These are phyloP conservation scores for Zelonia costaricensis DNA, from an alignment of 208 protist genomes.

Conservation along the genomic window DNA sequence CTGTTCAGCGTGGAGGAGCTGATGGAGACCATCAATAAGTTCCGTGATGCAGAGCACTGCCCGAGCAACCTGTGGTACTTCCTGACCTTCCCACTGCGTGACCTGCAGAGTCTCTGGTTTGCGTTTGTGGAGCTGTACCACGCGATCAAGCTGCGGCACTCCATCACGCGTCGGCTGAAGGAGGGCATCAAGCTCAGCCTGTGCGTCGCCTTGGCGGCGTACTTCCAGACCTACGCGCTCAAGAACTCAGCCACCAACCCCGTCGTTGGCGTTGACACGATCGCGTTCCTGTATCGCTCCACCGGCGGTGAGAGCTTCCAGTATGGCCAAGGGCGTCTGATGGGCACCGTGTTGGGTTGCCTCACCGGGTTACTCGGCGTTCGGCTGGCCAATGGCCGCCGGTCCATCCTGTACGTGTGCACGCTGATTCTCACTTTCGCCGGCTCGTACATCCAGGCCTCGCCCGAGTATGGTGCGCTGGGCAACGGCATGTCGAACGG, in stretches of 20 bases:
- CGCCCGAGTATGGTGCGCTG: conserved; percentile 55
- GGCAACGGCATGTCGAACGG: conserved; percentile 80
- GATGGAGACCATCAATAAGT: conserved; percentile 58
- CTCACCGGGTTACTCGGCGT: conserved; percentile 67
- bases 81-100: conserved; percentile 45
- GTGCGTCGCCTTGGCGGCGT: conserved; percentile 63
- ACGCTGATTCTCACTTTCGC: conserved; percentile 68
- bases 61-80: conserved; percentile 63
- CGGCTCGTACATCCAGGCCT: conserved; percentile 73
- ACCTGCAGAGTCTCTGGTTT: conserved; percentile 52
- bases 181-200: conserved; percentile 83
- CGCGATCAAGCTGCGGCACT: conserved; percentile 43
- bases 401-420: conserved; percentile 59
- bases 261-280: conserved; percentile 72
- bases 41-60: conserved; percentile 42
- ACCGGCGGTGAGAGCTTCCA: conserved; percentile 86
- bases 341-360: conserved; percentile 83
- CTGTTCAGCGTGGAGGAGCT: conserved; percentile 84
- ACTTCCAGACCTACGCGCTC: conserved; percentile 82
- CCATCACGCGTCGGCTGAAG: conserved; percentile 79
- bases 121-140: conserved; percentile 43
- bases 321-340: conserved; percentile 77
- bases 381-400: conserved; percentile 57
- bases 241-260: conserved; percentile 57
- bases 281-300: conserved; percentile 77